A percentile compares a stretch with the other conserved stretches of the same genome.
Evolutionary conservation across 1,284 basidiomycete species (phyloP).

Genomic region (Apiotrichum domesticum): DNA sequence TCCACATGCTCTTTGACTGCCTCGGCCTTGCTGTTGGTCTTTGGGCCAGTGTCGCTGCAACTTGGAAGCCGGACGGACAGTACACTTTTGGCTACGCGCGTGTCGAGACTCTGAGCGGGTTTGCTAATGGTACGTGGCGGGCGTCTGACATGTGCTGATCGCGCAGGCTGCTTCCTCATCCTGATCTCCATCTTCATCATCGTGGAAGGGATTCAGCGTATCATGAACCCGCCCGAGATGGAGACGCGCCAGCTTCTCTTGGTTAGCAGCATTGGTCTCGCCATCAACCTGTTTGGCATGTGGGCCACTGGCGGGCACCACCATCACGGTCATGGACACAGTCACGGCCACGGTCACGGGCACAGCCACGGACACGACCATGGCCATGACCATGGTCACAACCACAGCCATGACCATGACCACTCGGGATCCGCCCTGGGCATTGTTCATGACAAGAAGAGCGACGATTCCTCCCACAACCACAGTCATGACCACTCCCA

Average conservation of each 20-base stretch:
- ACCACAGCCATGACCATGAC: constrained; percentile 12
- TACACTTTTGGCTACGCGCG: constrained; percentile 97
- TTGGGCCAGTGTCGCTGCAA: constrained; percentile 94
- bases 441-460: constrained; percentile 15
- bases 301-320: constrained; percentile 96
- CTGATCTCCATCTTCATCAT: constrained; percentile 97
- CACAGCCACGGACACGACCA: constrained; percentile 46
- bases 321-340: constrained; percentile 57
- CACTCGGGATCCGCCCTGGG: neutral
- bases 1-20: constrained; percentile 99
- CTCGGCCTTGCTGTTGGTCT: constrained; percentile 94
- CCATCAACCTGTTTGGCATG: constrained; percentile 97
- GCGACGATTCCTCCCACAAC: constrained; percentile 7
- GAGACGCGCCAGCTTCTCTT: constrained; percentile 88
- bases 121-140: constrained; percentile 74
- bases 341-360: constrained; percentile 51
- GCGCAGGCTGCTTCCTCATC: constrained; percentile 67
- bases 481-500: constrained; percentile 13
- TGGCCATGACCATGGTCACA: constrained; percentile 37
- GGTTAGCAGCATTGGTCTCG: constrained; percentile 81
- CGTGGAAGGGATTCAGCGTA: constrained; percentile 93
- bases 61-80: constrained; percentile 87
- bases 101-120: constrained; percentile 98
- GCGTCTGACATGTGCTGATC: neutral
- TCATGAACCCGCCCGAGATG: constrained; percentile 95